Conservation (phyloP, 495 filamentous ascomycete species). For the Astrocystis sublimbata region DNA sequence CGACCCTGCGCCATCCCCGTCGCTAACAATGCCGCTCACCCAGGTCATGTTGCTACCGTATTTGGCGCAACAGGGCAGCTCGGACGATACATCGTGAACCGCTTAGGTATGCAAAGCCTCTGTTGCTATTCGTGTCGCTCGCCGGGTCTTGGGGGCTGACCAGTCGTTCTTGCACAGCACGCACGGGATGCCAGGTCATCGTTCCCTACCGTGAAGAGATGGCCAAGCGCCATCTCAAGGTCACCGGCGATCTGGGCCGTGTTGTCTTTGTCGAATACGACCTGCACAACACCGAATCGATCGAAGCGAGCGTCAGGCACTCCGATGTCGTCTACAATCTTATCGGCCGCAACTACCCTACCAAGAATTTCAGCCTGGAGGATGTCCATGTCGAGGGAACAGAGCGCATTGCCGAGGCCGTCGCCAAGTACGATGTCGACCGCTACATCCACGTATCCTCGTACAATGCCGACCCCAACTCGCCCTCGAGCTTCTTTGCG, state of each 20-base stretch:
- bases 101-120: conserved; percentile 66
- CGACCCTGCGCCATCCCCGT: conserved; percentile 31
- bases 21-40: conserved; percentile 30
- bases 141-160: conserved; percentile 1
- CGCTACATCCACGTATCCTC: conserved; percentile 96
- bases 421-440: conserved; percentile 97
- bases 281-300: conserved; percentile 89
- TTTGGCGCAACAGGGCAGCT: conserved; percentile 97
- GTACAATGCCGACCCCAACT: conserved; percentile 82
- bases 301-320: conserved; percentile 95
- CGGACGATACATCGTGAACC: conserved; percentile 95
- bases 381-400: conserved; percentile 94
- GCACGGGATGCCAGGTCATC: conserved; percentile 88
- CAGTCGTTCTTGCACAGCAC: conserved; percentile 57
- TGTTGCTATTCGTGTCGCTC: background rate
- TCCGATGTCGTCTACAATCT: conserved; percentile 98
- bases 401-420: conserved; percentile 93
- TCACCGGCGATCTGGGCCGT: conserved; percentile 87
- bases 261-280: conserved; percentile 93
- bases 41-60: conserved; percentile 92
- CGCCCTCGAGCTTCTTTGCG: conserved; percentile 79
- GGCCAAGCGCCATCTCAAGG: conserved; percentile 93
- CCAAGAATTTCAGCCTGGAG: conserved; percentile 93
- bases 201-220: conserved; percentile 96
- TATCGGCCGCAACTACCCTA: conserved; percentile 88